Base-by-base conservation (phyloP, 805 yeast genomes). In the Maudiozyma bulderi region DNA sequence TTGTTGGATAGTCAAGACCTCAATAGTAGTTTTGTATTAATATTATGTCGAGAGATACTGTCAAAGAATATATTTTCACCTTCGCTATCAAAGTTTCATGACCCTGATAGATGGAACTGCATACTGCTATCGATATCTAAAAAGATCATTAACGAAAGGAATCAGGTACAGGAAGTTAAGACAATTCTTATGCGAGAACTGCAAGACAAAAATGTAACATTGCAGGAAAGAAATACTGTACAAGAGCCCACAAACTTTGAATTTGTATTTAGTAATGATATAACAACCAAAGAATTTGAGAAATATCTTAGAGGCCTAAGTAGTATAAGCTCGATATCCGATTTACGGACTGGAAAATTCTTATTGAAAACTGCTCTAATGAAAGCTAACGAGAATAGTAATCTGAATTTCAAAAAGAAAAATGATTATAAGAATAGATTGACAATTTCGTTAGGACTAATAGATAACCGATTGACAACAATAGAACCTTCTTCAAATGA, bases 71-170 rank as follows among this genome's bases (percentile, higher is more conserved):
- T 88, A 0, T 52, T 87, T 9, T 60, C 64, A 26, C 86, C 88
- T 0, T 47, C 77, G 0, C 40, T 72, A 6, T 60, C 68, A 6
- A 75, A 83, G 66, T 56, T 84, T 1, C 67, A 82, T 0, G 90
- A 84, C 45, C 78, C 91, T 0, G 95, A 88, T 60, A 84, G 79
- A 51, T 84, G 84, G 78, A 90, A 90, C 61, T 76, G 79, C 48
- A 58, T 73, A 40, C 72, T 88, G 13, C 80, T 81, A 8, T 75
- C 76, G 46, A 62, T 75, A 1, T 76, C 85, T 1, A 82, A 87
- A 3, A 75, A 74, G 32, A 75, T 84, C 10, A 69, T 90, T 60
- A 80, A 80, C 53, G 95, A 87, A 57, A 70, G 89, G 48, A 76
- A 76, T 37, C 87, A 86, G 57, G 95, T 89, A 0, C 77, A 82